Evolutionary conservation across 2,329 filamentous ascomycete genomes (phyloP).

Genomic region (Aspergillus hiratsukae): DNA sequence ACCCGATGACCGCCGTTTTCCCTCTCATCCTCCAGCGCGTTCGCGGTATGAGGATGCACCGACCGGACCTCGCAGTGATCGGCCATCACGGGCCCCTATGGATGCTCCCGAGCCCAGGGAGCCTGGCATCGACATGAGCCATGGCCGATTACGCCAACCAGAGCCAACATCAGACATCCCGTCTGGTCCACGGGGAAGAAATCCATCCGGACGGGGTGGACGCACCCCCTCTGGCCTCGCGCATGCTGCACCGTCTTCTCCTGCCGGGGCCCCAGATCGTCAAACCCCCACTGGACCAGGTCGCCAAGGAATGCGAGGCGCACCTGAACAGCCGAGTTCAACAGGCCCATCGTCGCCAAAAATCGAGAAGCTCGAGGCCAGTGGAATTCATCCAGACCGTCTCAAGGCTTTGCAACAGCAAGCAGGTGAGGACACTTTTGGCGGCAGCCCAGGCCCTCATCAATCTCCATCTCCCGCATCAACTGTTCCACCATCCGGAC

Average conservation of each 20-base stretch:
- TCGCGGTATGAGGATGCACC: slow-evolving; percentile 46
- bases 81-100: slow-evolving; percentile 23
- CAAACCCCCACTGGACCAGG: slow-evolving; percentile 42
- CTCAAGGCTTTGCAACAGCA: slow-evolving; percentile 42
- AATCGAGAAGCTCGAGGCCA: slow-evolving; percentile 31
- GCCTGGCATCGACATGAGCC: slow-evolving; percentile 38
- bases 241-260: slow-evolving; percentile 11
- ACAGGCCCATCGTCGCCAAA: slow-evolving; percentile 30
- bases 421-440: slow-evolving; percentile 18
- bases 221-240: slow-evolving; percentile 35
- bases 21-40: slow-evolving; percentile 20
- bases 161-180: slow-evolving; percentile 44
- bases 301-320: slow-evolving; percentile 33
- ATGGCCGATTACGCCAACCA: slow-evolving; percentile 44
- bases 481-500: slow-evolving; percentile 37
- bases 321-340: slow-evolving; percentile 27
- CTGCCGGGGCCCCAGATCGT: slow-evolving; percentile 30
- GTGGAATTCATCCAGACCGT: slow-evolving; percentile 53
- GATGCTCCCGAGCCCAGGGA: slow-evolving; percentile 36
- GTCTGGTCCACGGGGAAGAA: slow-evolving; percentile 50
- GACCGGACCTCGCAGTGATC: slow-evolving; percentile 49
- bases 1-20: slow-evolving; percentile 32
- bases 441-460: slow-evolving; percentile 17
- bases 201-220: slow-evolving; percentile 32
- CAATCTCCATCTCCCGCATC: slow-evolving; percentile 22